These are phyloP conservation scores for Alternaria alternata DNA, from an alignment of 2,329 filamentous ascomycete genomes.

Conservation along the genomic window DNA sequence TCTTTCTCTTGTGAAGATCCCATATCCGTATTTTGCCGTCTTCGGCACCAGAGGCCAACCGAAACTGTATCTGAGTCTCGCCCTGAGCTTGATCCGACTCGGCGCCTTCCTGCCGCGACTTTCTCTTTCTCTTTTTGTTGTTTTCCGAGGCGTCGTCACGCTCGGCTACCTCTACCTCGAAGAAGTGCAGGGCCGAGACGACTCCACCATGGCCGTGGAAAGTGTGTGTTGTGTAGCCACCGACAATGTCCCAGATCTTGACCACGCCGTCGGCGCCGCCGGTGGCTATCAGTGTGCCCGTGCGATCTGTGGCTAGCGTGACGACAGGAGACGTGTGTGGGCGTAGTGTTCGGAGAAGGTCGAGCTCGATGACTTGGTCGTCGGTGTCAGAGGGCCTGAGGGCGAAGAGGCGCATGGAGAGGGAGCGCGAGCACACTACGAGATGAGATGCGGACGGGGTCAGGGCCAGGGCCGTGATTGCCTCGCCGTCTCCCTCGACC, in stretches of 20 bases:
- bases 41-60: conserved; percentile 89
- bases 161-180: conserved; percentile 70
- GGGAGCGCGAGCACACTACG: conserved; percentile 90
- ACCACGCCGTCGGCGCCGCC: conserved; percentile 92
- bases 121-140: conserved; percentile 51
- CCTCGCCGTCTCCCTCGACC: conserved; percentile 80
- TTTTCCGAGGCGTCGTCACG: conserved; percentile 54
- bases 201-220: conserved; percentile 93
- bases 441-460: conserved; percentile 89
- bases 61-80: conserved; percentile 68
- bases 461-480: conserved; percentile 78
- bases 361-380: conserved; percentile 66
- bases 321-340: conserved; percentile 91
- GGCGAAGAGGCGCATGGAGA: conserved; percentile 91
- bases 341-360: conserved; percentile 81
- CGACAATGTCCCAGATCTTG: conserved; percentile 95
- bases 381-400: conserved; percentile 67
- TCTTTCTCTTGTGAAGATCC: conserved; percentile 85
- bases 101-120: conserved; percentile 55
- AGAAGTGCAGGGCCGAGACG: conserved; percentile 90
- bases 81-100: conserved; percentile 52
- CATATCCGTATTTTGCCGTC: conserved; percentile 92
- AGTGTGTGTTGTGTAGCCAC: conserved; percentile 91
- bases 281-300: conserved; percentile 88
- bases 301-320: conserved; percentile 82